phyloP scores from a whole-genome alignment of 495 filamentous ascomycete species.

The Pseudoneurospora amorphoporcata region DNA sequence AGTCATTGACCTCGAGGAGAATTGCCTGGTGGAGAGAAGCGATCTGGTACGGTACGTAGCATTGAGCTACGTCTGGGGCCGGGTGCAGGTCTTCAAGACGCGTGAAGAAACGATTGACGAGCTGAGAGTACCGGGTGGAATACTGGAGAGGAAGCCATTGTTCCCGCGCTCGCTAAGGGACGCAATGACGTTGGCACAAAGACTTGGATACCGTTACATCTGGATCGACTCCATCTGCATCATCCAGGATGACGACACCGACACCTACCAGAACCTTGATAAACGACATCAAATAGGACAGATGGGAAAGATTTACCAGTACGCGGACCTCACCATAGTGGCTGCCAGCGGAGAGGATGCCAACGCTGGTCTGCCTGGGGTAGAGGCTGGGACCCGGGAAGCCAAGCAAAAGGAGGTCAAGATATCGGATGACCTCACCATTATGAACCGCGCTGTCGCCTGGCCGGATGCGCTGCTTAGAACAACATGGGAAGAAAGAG shows the following conservation, averaged over 20 bases:
- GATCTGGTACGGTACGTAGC: not conserved
- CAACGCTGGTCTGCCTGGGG: not conserved
- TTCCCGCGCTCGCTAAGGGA: not conserved
- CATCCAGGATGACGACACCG: slow-evolving; percentile 18
- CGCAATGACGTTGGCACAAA: not conserved
- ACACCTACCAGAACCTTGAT: not conserved
- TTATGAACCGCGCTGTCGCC: not conserved
- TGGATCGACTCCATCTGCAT: slow-evolving; percentile 23
- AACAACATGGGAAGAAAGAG: not conserved
- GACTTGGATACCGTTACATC: slow-evolving; percentile 5
- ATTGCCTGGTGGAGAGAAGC: not conserved
- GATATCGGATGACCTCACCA: not conserved
- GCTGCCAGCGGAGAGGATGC: not conserved
- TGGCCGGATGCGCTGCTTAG: not conserved
- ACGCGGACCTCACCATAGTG: slow-evolving; percentile 1
- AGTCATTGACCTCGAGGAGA: not conserved
- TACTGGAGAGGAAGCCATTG: not conserved
- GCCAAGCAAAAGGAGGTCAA: not conserved
- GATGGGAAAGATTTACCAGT: slow-evolving; percentile 12
- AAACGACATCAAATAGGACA: slow-evolving; percentile 16
- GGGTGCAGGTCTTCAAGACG: not conserved
- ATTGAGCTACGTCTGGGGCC: not conserved
- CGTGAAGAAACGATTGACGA: not conserved
- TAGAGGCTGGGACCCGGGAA: not conserved
- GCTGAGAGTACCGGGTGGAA: not conserved